phyloP scores from a whole-genome alignment of 192 early-diverging fungal genomes.

The Geranomyces michiganensis region DNA sequence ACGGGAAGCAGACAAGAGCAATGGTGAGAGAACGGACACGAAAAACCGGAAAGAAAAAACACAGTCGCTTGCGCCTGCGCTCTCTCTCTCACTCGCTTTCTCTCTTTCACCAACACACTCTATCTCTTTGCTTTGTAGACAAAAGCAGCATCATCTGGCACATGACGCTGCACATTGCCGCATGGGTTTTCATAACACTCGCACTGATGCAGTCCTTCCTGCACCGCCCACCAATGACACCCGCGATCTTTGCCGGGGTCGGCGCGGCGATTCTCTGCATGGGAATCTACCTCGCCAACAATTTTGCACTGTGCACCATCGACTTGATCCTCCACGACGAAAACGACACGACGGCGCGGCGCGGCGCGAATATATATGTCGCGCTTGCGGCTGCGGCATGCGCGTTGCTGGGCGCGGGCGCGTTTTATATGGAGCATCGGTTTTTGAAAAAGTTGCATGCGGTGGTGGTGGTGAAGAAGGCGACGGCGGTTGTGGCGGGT shows the following conservation, averaged over 20 bases:
- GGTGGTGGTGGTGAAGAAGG: neutral
- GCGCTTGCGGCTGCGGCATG: neutral
- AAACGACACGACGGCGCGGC: constrained; percentile 6
- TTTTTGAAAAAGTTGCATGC: constrained; percentile 17
- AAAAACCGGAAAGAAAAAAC: neutral
- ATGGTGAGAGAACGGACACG: neutral
- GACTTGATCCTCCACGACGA: neutral
- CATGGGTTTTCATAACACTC: constrained; percentile 7
- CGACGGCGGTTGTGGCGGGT: neutral
- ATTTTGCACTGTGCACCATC: constrained; percentile 2
- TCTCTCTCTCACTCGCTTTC: neutral
- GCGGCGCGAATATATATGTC: neutral
- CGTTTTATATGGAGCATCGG: constrained; percentile 7
- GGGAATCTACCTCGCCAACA: neutral
- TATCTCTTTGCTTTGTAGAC: constrained; percentile 5
- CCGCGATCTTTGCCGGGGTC: constrained; percentile 6
- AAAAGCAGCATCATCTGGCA: neutral
- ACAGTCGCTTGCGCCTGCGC: neutral
- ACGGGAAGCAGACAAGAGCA: neutral
- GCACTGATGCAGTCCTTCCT: constrained; percentile 15
- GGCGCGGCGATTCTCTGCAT: neutral
- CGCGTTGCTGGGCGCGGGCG: neutral
- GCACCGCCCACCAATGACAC: neutral
- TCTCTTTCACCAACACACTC: too few species aligned
- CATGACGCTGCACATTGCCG: constrained; percentile 10